phyloP scores from a whole-genome alignment of 768 basidiomycete species.

The Galerina sulciceps region DNA sequence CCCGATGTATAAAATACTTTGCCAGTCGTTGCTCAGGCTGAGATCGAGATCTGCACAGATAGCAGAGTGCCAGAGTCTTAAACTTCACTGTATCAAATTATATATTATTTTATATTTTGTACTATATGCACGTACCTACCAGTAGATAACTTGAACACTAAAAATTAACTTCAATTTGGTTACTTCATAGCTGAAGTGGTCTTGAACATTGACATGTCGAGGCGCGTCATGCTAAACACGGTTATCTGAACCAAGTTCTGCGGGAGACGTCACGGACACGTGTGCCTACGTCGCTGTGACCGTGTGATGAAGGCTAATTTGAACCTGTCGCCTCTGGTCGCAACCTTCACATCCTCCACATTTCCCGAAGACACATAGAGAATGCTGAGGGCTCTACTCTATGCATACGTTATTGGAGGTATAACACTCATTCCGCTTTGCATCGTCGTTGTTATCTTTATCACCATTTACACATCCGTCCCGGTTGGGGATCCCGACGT shows the following conservation, averaged over 20 bases:
- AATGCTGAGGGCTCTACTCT: conserved; percentile 77
- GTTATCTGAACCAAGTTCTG: not conserved
- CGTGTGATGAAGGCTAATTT: conserved; percentile 3
- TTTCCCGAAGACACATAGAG: conserved; percentile 8
- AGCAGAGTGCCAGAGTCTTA: too few species aligned
- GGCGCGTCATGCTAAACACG: too few species aligned
- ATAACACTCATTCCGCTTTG: conserved; percentile 87
- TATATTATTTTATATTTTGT: too few species aligned
- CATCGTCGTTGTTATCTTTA: conserved; percentile 58
- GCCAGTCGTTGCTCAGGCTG: too few species aligned
- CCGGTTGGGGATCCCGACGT: conserved; percentile 68
- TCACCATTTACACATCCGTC: conserved; percentile 81
- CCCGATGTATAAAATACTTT: too few species aligned
- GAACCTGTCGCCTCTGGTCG: not conserved
- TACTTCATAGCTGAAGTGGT: too few species aligned
- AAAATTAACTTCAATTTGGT: too few species aligned
- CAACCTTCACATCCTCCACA: not conserved
- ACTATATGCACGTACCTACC: too few species aligned
- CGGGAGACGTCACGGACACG: conserved; percentile 21
- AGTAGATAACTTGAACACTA: too few species aligned
- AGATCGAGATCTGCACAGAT: too few species aligned
- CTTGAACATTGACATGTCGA: not conserved
- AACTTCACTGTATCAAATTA: too few species aligned
- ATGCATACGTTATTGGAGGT: conserved; percentile 90
- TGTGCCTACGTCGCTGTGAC: conserved; percentile 22